Percentiles rank a stretch among this genome's conserved stretches.
Evolutionary conservation across 2,329 filamentous ascomycete species (phyloP).

Genomic region (Periconia macrospinosa): DNA sequence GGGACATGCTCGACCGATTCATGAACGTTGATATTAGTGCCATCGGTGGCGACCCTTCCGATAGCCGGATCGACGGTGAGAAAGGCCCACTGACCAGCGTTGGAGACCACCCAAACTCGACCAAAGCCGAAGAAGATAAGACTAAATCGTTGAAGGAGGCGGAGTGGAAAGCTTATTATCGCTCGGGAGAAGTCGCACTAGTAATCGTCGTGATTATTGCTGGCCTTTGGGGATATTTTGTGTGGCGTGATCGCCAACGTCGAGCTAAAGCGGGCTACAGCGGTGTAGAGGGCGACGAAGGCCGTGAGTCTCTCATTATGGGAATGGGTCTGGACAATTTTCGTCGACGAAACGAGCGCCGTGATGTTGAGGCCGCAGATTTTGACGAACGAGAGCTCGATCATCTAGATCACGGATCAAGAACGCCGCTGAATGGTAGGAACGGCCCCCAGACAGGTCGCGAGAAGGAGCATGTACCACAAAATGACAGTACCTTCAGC

Average conservation of each 20-base stretch:
- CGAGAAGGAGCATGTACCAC: slow-evolving; percentile 33
- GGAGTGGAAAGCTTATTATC: slow-evolving; percentile 86
- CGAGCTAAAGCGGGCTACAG: slow-evolving; percentile 47
- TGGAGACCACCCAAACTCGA: slow-evolving; percentile 71
- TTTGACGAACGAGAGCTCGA: slow-evolving; percentile 66
- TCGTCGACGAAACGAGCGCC: slow-evolving; percentile 42
- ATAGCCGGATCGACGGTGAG: slow-evolving; percentile 83
- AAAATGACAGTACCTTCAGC: slow-evolving; percentile 49
- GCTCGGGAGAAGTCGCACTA: slow-evolving; percentile 82
- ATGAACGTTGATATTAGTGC: slow-evolving; percentile 88
- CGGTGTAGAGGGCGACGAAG: slow-evolving; percentile 47
- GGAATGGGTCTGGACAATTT: slow-evolving; percentile 54
- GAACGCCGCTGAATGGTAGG: slow-evolving; percentile 24
- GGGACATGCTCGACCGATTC: slow-evolving; percentile 97
- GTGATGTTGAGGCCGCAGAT: slow-evolving; percentile 63
- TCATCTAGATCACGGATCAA: slow-evolving; percentile 46
- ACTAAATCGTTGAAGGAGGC: slow-evolving; percentile 77
- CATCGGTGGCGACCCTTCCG: slow-evolving; percentile 78
- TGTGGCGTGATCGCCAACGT: slow-evolving; percentile 59
- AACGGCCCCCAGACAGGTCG: slow-evolving; percentile 5
- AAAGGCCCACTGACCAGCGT: slow-evolving; percentile 78
- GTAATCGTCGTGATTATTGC: slow-evolving; percentile 78
- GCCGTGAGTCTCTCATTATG: slow-evolving; percentile 47
- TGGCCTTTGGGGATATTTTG: slow-evolving; percentile 71
- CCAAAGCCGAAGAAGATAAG: slow-evolving; percentile 66